Evolutionary conservation across 306 rosid genomes (phyloP).

Genomic region (Trichosanthes cucumerina): DNA sequence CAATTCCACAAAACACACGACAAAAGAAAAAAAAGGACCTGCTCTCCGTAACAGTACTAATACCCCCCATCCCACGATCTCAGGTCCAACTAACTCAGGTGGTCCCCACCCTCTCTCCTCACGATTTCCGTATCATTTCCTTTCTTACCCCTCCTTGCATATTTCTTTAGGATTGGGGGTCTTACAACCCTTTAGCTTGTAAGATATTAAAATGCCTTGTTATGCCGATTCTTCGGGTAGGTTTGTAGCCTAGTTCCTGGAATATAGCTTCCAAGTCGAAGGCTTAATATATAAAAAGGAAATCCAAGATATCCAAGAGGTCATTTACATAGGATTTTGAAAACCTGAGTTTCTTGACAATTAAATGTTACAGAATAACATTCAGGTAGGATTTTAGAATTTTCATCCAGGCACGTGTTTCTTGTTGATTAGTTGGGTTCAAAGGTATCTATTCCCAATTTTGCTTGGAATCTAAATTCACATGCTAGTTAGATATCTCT

Average conservation of each 20-base stretch:
- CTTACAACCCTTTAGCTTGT: no score
- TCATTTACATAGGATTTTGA: background rate
- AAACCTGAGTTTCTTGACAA: background rate
- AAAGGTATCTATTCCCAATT: background rate
- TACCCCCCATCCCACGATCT: no score
- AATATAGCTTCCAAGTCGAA: background rate
- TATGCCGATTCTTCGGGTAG: background rate
- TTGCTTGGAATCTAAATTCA: background rate
- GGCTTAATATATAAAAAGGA: background rate
- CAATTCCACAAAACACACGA: no score
- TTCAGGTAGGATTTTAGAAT: background rate
- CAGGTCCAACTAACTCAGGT: no score
- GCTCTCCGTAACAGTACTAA: no score
- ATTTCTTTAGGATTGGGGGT: no score
- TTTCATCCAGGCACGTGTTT: background rate
- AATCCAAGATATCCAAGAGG: background rate
- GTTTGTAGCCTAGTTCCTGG: background rate
- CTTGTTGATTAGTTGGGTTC: background rate
- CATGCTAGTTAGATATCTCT: background rate
- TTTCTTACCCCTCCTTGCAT: no score
- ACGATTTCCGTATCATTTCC: no score
- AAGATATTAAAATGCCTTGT: background rate
- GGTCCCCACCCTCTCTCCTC: no score
- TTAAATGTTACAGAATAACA: background rate
- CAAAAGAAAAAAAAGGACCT: no score